Percentiles rank a stretch among this genome's conserved stretches.
Evolutionary conservation across 1,139 yeast genomes (phyloP).

Genomic region (Sugiyamaella novakii): DNA sequence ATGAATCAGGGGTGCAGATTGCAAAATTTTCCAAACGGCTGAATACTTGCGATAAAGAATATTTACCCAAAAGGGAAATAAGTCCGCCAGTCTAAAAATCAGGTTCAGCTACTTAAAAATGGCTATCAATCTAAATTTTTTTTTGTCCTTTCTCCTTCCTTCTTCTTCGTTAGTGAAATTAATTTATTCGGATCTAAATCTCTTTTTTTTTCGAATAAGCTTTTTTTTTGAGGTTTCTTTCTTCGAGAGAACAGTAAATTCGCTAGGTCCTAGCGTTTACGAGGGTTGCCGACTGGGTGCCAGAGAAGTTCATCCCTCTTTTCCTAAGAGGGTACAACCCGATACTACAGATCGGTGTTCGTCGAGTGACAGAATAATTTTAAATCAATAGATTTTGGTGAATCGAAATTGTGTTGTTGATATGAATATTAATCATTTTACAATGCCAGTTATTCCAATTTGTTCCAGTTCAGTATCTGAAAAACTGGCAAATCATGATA

Average conservation of each 20-base stretch:
- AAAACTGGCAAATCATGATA: conserved; percentile 1
- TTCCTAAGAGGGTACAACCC: conserved; percentile 21
- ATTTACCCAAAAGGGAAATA: too few relatives aligned
- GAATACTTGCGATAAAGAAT: background rate
- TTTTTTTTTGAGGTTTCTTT: conserved; percentile 12
- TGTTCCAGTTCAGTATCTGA: conserved; percentile 10
- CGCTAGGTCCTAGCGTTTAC: conserved; percentile 28
- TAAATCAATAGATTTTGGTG: conserved; percentile 6
- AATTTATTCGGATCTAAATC: conserved; percentile 13
- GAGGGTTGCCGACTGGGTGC: conserved; percentile 32
- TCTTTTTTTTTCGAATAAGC: conserved; percentile 13
- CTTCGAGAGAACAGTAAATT: conserved; percentile 12
- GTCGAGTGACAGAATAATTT: conserved; percentile 19
- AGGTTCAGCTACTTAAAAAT: background rate
- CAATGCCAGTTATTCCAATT: conserved; percentile 14
- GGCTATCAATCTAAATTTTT: background rate
- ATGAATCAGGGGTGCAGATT: background rate
- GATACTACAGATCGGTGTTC: conserved; percentile 25
- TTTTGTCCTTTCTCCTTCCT: background rate
- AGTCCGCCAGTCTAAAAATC: too few relatives aligned
- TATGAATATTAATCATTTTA: conserved; percentile 4
- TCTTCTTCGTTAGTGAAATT: background rate
- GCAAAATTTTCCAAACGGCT: background rate
- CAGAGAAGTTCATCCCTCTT: conserved; percentile 23
- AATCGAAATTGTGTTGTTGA: conserved; percentile 11